Base-by-base conservation (phyloP, 78 protist species). In the Trichosphaerium sp. region DNA sequence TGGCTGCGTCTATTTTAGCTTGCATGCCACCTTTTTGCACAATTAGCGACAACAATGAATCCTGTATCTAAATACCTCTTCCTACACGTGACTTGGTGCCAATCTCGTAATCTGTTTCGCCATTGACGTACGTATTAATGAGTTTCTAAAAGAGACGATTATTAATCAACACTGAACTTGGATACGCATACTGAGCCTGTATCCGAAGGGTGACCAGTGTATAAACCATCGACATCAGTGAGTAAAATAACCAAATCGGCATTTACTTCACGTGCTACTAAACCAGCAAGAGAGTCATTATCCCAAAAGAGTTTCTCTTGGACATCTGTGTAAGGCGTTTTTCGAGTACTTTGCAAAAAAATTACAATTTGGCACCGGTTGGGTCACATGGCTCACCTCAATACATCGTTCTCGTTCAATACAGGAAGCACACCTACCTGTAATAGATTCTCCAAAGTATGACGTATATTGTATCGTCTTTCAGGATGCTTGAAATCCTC, bases 321-420 rank as follows among this genome's bases (percentile, higher is more conserved):
- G 59, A 54, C 29, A 54, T 54, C 59, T 54, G 10, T 10, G 10
- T 10, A 34, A 6, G 59, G 10, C 10, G 59, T 35, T 54, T 32
- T 10, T 12, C 6, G 28, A 54, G 59, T 34, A 44, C 18, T 18
- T 44, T 18, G 18, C 51, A 54, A 32, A 54, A 6, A 35, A 12
- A 6, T 54, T 35, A 6, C 6, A 12, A 35, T 34, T 6, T 12
- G 43, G 43, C 43, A 54, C 28, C 11, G 32, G 59, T n/a, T n/a
- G 10, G 59, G 59, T 6, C 6, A 6, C 10, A 35, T 34, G 25
- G 59, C 59, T 12, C 32, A 35, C 6, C 43, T 34, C 34, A 63
- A 14, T 31, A 32, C 86, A 35, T 80, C 86, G 52, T 80, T 80
- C 78, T 80, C 86, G 62, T 80, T 80, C 63, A 80, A 7, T 39